Base-by-base conservation (phyloP, 2,329 filamentous ascomycete genomes). In the Aspergillus melleus region DNA sequence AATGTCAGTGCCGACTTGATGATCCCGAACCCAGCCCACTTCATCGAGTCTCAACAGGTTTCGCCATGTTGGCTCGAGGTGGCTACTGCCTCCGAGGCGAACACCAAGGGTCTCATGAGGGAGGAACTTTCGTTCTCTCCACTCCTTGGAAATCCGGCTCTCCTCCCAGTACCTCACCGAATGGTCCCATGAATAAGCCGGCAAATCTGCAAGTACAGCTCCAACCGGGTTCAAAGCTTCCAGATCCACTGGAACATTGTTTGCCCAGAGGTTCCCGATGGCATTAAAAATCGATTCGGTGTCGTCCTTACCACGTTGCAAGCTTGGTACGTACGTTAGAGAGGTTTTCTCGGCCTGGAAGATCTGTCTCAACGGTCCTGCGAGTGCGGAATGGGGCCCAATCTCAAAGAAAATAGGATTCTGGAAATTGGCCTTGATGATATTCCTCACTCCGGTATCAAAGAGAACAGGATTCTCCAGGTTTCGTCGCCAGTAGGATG, bases 381-480 rank as follows among this genome's bases (percentile, higher is more conserved):
- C 12, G 1, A 64, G 46, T 6, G 60, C 62, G 0, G 57, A 59
- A 50, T 64, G 62, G 11, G 62, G 62, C 4, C 62, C 62, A 20
- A 64, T 54, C 30, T 64, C 62, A 20, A 64, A 24, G 5, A 57
- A 51, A 26, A 61, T 4, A 24, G 51, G 20, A 30, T n/a, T 8
- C 32, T 24, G 22, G 20, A 12, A 2, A 26, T 12, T 49, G 10
- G 20, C 30, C 16, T 22, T 32, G 14, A 54, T 24, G 14, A 47
- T 16, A 19, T 36, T 12, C 9, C 36, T 47, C 11, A 49, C 29
- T 9, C 49, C 22, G 20, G 26, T 16, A 19, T 11, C n/a, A 16
- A 32, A 32, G 16, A 30, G 39, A 6, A 53, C 32, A 39, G 36
- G 24, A 5, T 14, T 32, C 5, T 22, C n/a, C 30, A 49, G 22